Percentiles rank a stretch among this genome's conserved stretches.
phyloP scores from a whole-genome alignment of 371 early-diverging fungal species.

The Homolaphlyctis polyrhiza region DNA sequence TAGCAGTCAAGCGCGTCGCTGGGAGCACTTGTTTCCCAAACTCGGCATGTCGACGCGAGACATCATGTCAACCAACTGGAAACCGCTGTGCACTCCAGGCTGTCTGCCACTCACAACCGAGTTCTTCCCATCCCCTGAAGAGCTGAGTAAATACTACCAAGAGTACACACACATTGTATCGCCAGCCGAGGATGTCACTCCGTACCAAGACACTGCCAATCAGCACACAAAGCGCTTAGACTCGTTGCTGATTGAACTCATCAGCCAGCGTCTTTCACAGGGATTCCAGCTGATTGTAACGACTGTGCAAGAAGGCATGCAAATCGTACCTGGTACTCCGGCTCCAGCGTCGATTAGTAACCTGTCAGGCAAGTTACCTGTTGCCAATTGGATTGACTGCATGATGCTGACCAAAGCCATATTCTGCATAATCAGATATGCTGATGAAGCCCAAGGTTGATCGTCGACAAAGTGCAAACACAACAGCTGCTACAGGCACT shows the following conservation, averaged over 20 bases:
- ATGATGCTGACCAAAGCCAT: background rate
- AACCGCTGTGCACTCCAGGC: slow-evolving; percentile 84
- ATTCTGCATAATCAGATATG: background rate
- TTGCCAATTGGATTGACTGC: no score
- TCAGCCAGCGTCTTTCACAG: slow-evolving; percentile 86
- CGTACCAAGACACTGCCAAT: slow-evolving; percentile 38
- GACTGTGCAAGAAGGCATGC: slow-evolving; percentile 11
- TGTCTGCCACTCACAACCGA: slow-evolving; percentile 92
- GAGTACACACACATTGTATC: slow-evolving; percentile 81
- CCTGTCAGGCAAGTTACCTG: background rate
- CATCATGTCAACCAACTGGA: slow-evolving; percentile 53
- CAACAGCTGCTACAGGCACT: background rate
- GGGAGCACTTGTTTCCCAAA: slow-evolving; percentile 77
- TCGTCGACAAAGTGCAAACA: background rate
- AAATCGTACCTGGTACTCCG: slow-evolving; percentile 9
- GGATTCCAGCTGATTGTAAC: slow-evolving; percentile 86
- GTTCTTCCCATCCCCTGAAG: slow-evolving; percentile 73
- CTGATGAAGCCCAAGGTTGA: background rate
- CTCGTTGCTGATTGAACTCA: slow-evolving; percentile 73
- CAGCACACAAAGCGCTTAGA: slow-evolving; percentile 42
- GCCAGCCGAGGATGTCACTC: slow-evolving; percentile 53
- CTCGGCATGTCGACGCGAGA: slow-evolving; percentile 32
- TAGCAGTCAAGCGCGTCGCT: slow-evolving; percentile 65
- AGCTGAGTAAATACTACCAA: slow-evolving; percentile 62
- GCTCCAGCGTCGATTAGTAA: background rate